Base-by-base conservation (phyloP, 2,329 filamentous ascomycete genomes). In the Geosmithia morbida region DNA sequence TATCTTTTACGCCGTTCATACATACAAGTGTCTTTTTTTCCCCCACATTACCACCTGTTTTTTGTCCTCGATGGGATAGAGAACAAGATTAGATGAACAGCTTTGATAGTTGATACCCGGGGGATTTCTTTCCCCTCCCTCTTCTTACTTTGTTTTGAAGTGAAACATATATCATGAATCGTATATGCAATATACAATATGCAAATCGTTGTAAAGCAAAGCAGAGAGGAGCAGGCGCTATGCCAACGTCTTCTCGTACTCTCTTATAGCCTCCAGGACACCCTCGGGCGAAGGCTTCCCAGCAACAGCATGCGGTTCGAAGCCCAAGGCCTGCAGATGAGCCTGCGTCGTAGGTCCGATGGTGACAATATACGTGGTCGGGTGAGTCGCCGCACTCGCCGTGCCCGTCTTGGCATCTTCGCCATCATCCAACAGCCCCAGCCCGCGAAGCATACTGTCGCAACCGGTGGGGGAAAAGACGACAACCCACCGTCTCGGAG, bases 311-410 rank as follows among this genome's bases (percentile, higher is more conserved):
- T 90, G 81, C 1, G 86, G 79, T 55, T 79, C 72, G 52, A 81
- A 83, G 1, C 66, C 75, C 60, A 87, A 87, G 1, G 70, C 72
- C 16, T 68, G 60, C 43, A 98, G 66, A 64, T 87, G 81, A 54
- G 88, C 80, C 52, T 82, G 74, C 11, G 92, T 98, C 17, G 92
- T 98, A 13, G 92, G 90, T 1, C 92, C 92, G 62, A 98, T 98
- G 0, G 89, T 94, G 14, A 83, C 87, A 51, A 97, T 70, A 51
- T 76, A 79, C 1, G 80, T 83, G 46, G 61, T 71, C 10, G 65
- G 65, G 26, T 37, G 33, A 11, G 33, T 30, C 29, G 6, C 29
- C 11, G 29, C 57, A 48, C 78, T 71, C 18, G 41, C 29, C 43
- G 29, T 2, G 37, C 4, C n/a, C n/a, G n/a, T 56, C 56, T 18